Evolutionary conservation across 257 asterid species (phyloP).

Genomic region (Penstemon newberryi): DNA sequence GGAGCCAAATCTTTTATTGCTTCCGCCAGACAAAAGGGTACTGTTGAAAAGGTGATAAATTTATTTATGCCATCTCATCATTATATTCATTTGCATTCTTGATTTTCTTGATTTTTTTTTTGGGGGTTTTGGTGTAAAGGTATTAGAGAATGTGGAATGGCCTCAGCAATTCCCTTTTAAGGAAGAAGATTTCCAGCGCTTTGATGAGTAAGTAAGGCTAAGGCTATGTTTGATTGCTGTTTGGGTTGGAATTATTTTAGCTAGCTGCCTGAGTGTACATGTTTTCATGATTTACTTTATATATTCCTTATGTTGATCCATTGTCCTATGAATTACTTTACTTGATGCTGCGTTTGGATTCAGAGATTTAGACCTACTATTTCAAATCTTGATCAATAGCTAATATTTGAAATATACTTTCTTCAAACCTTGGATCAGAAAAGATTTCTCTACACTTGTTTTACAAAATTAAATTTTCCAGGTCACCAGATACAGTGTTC

Average conservation of each 20-base stretch:
- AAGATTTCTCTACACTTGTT: background rate
- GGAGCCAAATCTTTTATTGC: slow-evolving; percentile 70
- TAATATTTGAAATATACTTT: no score
- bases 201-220: slow-evolving; percentile 62
- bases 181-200: slow-evolving; percentile 92
- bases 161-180: slow-evolving; percentile 91
- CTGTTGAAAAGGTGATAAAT: slow-evolving; percentile 59
- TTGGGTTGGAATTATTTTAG: no score
- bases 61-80: background rate
- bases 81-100: background rate
- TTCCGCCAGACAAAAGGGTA: slow-evolving; percentile 68
- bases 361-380: no score
- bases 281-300: no score
- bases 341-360: no score
- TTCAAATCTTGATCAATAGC: no score
- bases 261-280: no score
- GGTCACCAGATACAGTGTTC: slow-evolving; percentile 78
- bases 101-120: background rate
- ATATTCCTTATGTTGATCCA: no score
- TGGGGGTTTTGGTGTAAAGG: slow-evolving; percentile 43
- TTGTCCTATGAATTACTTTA: no score
- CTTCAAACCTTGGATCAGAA: no score
- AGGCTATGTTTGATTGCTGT: no score
- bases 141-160: slow-evolving; percentile 86
- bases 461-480: slow-evolving; percentile 31